These are phyloP conservation scores for Phoenix dactylifera DNA, from an alignment of 176 grass and related monocot species.

Conservation along the genomic window DNA sequence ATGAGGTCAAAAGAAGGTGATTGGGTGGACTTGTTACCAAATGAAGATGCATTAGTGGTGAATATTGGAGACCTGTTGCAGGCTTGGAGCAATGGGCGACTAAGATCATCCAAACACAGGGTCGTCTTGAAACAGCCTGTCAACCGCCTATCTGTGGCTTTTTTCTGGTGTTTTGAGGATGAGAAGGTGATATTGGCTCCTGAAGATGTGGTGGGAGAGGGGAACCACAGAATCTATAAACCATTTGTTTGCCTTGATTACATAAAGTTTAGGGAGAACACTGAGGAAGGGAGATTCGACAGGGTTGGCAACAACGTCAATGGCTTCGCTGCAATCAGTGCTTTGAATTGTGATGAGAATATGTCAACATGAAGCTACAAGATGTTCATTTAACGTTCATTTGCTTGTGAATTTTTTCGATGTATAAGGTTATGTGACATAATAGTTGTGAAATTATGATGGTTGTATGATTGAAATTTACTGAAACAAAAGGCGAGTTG, in stretches of 20 bases:
- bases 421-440: no score
- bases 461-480: no score
- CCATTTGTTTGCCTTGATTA: slow-evolving; percentile 6
- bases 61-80: slow-evolving; percentile 11
- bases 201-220: slow-evolving; percentile 4
- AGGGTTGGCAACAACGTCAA: not conserved
- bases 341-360: no score
- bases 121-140: not conserved
- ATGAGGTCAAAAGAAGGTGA: not conserved
- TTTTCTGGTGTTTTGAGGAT: slow-evolving; percentile 9
- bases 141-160: not conserved
- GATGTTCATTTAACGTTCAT: no score
- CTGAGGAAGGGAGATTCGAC: not conserved
- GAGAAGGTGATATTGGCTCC: slow-evolving; percentile 3
- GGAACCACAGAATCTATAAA: not conserved
- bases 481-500: no score
- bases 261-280: not conserved
- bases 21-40: not conserved
- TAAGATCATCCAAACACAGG: not conserved
- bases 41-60: not conserved
- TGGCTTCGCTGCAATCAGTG: not conserved
- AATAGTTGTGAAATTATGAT: no score
- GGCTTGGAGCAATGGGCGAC: slow-evolving; percentile 4
- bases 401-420: no score
- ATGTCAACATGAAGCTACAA: no score